Evolutionary conservation across 345 rosid genomes (phyloP).

Genomic region (Gossypium stocksii): DNA sequence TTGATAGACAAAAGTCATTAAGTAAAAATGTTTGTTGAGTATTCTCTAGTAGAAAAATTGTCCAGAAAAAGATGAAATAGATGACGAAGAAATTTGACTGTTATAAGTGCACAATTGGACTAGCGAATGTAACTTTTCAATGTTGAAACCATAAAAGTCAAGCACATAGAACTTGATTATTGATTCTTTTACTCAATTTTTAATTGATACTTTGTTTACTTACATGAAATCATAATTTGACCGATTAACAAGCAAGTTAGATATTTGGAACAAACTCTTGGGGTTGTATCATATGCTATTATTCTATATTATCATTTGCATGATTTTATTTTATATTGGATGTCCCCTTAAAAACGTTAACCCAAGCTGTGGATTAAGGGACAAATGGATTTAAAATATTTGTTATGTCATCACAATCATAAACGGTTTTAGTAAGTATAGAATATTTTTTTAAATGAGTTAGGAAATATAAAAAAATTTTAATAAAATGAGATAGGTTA

Average conservation of each 20-base stretch:
- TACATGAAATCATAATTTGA: background rate
- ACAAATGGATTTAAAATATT: background rate
- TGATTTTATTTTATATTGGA: background rate
- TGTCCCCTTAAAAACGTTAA: background rate
- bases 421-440: too few relatives aligned
- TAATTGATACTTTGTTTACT: background rate
- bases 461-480: too few relatives aligned
- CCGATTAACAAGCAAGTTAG: background rate
- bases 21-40: background rate
- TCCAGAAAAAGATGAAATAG: background rate
- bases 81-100: conserved; percentile 2
- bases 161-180: background rate
- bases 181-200: background rate
- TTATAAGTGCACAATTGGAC: background rate
- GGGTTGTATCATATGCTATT: background rate
- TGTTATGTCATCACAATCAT: too few relatives aligned
- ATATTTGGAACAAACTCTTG: background rate
- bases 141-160: background rate
- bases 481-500: too few relatives aligned
- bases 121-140: background rate
- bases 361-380: background rate
- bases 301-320: background rate
- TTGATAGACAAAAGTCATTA: too few relatives aligned
- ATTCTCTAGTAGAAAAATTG: background rate
- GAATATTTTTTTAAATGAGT: too few relatives aligned